Conservation (phyloP, 2,329 filamentous ascomycete genomes). For the Davidsoniella neocaledoniae region DNA sequence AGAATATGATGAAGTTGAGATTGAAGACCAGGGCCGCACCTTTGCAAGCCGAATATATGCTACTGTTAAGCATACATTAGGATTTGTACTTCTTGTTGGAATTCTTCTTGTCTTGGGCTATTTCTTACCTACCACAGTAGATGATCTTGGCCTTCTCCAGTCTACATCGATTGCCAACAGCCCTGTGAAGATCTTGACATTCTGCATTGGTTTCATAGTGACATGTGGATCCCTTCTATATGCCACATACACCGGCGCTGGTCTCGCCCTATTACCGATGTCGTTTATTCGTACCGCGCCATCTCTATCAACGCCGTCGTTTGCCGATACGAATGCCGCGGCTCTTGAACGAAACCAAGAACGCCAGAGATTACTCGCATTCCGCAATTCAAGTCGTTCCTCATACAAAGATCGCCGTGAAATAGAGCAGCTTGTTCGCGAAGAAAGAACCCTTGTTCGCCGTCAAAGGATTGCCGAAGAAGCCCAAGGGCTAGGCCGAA, state of each 20-base stretch:
- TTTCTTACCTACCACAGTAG: conserved; percentile 57
- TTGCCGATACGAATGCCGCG: conserved; percentile 59
- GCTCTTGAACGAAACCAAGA: conserved; percentile 80
- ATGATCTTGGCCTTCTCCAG: conserved; percentile 31
- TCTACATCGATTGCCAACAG: conserved; percentile 39
- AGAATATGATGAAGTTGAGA: conserved; percentile 78
- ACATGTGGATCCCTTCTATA: conserved; percentile 77
- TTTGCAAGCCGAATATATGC: conserved; percentile 55
- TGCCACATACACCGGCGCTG: conserved; percentile 72
- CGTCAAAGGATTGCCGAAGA: conserved; percentile 78
- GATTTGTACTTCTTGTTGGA: conserved; percentile 63
- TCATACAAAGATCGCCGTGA: conserved; percentile 77
- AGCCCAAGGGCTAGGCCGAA: conserved; percentile 30
- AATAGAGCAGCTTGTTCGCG: conserved; percentile 68
- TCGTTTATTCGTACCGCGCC: conserved; percentile 86
- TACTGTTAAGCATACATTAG: conserved; percentile 81
- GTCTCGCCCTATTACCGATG: conserved; percentile 75
- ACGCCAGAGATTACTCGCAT: conserved; percentile 78
- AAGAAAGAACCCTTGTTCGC: conserved; percentile 82
- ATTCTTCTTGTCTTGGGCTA: conserved; percentile 84
- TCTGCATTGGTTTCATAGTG: conserved; percentile 74
- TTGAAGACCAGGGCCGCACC: conserved; percentile 55
- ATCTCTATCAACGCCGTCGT: conserved; percentile 59
- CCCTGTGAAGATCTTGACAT: conserved; percentile 82
- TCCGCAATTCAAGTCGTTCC: conserved; percentile 65